Base-by-base conservation (phyloP, 129 eudicot species). In the Daucus carota region DNA sequence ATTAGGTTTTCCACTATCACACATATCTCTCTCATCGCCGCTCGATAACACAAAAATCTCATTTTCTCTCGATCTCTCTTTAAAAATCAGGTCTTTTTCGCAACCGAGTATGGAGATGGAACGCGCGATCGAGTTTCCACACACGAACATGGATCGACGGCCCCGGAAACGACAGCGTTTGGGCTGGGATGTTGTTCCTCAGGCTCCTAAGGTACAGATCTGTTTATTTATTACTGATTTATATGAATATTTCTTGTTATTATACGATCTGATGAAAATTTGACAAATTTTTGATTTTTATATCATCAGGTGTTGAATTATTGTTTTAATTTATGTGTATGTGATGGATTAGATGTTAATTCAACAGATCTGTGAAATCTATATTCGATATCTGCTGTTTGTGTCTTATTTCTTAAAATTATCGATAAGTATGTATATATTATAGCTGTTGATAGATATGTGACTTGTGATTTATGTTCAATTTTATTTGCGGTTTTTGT, bases 141-240 rank as follows among this genome's bases (percentile, higher is more conserved):
- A 83, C 80, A 84, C 81, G 66, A 84, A 84, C 40, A 77, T 93
- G 77, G 95, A 93, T 54, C 89, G 90, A 31, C 78, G 98, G 34
- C 98, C 98, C 2, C 79, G 95, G 66, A 93, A 93, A 54, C 75
- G 96, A 70, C 87, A 84, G 72, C 88, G 97, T 16, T 85, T 93
- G 89, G 98, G 95, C 65, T 93, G 98, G 98, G 96, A 93, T 38
- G 98, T 88, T 13, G 86, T 88, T 74, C 92, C 98, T 54, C 81
- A 83, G 63, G 71, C 83, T 70, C 84, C 88, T 0, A 83, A 86
- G 91, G 90, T 86, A 90, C 78, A 75, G 74, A 78, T 89, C 86
- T 74, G 41, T 16, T n/a, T n/a, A n/a, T n/a, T n/a, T n/a, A n/a
- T n/a, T n/a, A n/a, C n/a, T n/a, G n/a, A n/a, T n/a, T n/a, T n/a